Percentiles rank a stretch among this genome's conserved stretches.
Evolutionary conservation across 331 rosid species (phyloP).

Genomic region (Cydonia oblonga): DNA sequence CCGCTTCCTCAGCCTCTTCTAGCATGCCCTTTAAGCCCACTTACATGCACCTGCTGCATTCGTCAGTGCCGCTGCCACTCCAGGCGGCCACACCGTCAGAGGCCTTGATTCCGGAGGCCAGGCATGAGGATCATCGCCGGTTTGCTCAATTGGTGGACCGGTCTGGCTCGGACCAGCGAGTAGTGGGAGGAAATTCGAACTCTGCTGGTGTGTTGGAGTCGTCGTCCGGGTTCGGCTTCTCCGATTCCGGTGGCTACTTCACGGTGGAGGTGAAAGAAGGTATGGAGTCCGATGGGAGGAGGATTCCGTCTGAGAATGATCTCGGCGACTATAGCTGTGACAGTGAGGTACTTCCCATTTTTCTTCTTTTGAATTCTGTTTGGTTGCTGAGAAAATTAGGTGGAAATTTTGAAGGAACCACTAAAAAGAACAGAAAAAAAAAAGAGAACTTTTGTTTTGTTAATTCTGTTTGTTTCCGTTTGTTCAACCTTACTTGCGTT

Average conservation of each 20-base stretch:
- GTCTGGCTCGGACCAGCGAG: constrained; percentile 12
- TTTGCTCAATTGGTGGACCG: constrained; percentile 13
- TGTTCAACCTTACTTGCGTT: not conserved
- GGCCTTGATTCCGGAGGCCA: not conserved
- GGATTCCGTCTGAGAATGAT: constrained; percentile 36
- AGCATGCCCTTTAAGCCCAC: constrained; percentile 19
- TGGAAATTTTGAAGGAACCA: too few relatives aligned
- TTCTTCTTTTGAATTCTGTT: not conserved
- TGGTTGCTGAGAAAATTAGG: not conserved
- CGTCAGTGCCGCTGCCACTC: constrained; percentile 15
- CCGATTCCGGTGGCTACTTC: constrained; percentile 24
- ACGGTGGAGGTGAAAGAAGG: constrained; percentile 16
- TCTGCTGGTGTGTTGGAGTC: constrained; percentile 3
- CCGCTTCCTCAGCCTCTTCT: constrained; percentile 17
- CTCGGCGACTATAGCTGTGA: constrained; percentile 34
- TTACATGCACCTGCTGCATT: constrained; percentile 13
- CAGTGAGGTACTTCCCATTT: constrained; percentile 31
- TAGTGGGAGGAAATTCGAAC: constrained; percentile 5
- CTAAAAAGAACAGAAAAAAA: too few relatives aligned
- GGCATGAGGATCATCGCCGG: constrained; percentile 6
- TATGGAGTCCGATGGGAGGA: constrained; percentile 28
- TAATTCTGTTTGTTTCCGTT: not conserved
- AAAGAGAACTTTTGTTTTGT: not conserved
- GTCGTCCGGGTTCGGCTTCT: constrained; percentile 2
- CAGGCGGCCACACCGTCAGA: not conserved